Conservation (phyloP, 352 stramenopile species). For the Pythium pyrilobum region DNA sequence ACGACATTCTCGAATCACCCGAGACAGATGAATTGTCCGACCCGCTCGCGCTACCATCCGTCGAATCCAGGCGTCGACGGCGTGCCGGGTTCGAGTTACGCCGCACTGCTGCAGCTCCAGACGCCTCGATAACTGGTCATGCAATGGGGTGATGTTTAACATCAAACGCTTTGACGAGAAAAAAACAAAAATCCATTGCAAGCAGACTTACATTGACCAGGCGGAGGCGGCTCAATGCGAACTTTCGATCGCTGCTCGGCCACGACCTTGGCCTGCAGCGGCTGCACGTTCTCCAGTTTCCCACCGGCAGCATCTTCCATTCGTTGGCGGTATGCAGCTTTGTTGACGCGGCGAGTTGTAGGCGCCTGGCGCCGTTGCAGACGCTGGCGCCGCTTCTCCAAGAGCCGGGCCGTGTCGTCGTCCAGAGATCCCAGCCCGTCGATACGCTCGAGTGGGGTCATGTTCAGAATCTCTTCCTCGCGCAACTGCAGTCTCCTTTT, state of each 20-base stretch:
- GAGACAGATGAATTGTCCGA: conserved; percentile 61
- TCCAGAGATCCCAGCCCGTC: conserved; percentile 39
- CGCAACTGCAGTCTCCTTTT: conserved; percentile 20
- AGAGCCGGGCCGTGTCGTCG: conserved; percentile 59
- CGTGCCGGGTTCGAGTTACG: conserved; percentile 14
- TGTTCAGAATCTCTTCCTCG: conserved; percentile 32
- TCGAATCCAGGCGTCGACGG: conserved; percentile 28
- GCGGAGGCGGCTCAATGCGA: conserved; percentile 64
- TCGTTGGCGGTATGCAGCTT: conserved; percentile 65
- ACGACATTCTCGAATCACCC: conserved; percentile 51
- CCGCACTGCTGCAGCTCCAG: conserved; percentile 9
- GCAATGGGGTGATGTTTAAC: too few relatives aligned
- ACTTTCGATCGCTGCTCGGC: conserved; percentile 52
- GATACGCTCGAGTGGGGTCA: conserved; percentile 36
- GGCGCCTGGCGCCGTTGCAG: conserved; percentile 62
- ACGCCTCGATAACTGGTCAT: conserved; percentile 52
- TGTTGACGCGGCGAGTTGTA: conserved; percentile 69
- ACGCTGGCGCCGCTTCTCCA: conserved; percentile 74
- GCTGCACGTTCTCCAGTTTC: conserved; percentile 75
- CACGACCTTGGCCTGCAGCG: conserved; percentile 53
- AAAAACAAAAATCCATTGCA: not conserved
- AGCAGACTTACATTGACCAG: conserved; percentile 61
- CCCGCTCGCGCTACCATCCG: conserved; percentile 29
- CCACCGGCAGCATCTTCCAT: conserved; percentile 70
- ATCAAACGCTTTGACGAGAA: not conserved